These are phyloP conservation scores for Yamadazyma spencermartinsiae DNA, from an alignment of 1,139 yeast genomes.

Conservation along the genomic window DNA sequence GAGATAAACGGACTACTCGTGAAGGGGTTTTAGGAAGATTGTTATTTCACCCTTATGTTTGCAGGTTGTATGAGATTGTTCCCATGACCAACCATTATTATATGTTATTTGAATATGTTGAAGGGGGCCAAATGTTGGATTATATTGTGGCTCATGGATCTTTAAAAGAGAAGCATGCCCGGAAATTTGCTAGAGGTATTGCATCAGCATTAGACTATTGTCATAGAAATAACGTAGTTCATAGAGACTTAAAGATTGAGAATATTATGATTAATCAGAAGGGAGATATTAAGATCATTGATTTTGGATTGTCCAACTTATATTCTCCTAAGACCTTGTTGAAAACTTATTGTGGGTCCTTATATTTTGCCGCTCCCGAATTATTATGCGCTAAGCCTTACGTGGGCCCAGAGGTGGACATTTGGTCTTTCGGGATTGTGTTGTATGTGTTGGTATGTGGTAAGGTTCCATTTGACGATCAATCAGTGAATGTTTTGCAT, in stretches of 20 bases:
- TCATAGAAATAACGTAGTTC: constrained; percentile 92
- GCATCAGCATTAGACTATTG: constrained; percentile 93
- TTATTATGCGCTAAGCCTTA: constrained; percentile 89
- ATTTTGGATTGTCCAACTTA: constrained; percentile 91
- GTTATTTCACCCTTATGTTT: constrained; percentile 88
- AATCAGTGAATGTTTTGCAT: constrained; percentile 87
- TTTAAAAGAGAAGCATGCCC: constrained; percentile 87
- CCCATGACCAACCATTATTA: constrained; percentile 97
- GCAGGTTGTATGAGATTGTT: constrained; percentile 89
- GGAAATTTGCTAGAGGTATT: constrained; percentile 95
- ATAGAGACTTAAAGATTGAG: constrained; percentile 94
- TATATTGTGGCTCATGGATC: constrained; percentile 97
- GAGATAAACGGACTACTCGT: constrained; percentile 89
- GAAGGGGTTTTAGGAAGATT: constrained; percentile 94
- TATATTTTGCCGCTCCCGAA: constrained; percentile 98
- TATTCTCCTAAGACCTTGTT: constrained; percentile 71
- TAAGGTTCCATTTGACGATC: constrained; percentile 97
- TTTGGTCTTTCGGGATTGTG: constrained; percentile 98
- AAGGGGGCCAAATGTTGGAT: constrained; percentile 98
- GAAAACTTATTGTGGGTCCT: constrained; percentile 95
- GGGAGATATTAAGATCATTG: constrained; percentile 94
- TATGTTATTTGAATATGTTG: constrained; percentile 94
- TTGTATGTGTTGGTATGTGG: constrained; percentile 94
- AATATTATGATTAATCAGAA: constrained; percentile 91
- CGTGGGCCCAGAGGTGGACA: constrained; percentile 95